These are phyloP conservation scores for Caryopteris hybrid DNA, from an alignment of 305 asterid species.

Conservation along the genomic window DNA sequence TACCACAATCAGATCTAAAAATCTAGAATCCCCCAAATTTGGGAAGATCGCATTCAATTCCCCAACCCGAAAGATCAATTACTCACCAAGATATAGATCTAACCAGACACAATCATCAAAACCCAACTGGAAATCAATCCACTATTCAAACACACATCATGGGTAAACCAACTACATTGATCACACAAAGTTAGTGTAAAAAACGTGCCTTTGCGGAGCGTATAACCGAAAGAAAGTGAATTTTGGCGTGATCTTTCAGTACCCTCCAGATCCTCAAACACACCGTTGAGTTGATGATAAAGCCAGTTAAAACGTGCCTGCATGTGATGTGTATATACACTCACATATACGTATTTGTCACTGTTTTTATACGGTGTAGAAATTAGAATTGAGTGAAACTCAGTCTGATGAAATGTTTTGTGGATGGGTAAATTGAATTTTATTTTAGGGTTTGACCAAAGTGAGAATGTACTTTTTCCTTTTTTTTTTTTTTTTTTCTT, in stretches of 20 bases:
- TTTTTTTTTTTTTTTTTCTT: too few species aligned
- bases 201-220: conserved; percentile 20
- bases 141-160: conserved; percentile 5
- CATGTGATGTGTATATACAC: conserved; percentile 24
- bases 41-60: conserved; percentile 29
- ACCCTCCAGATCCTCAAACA: conserved; percentile 22
- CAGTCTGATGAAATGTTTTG: not conserved
- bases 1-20: conserved; percentile 38
- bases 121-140: conserved; percentile 2
- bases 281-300: conserved; percentile 8
- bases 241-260: conserved; percentile 29
- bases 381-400: conserved; percentile 8
- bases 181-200: not conserved
- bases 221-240: conserved; percentile 14
- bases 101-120: conserved; percentile 6
- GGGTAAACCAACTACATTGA: conserved; percentile 10
- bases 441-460: conserved; percentile 19
- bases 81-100: conserved; percentile 34
- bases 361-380: conserved; percentile 8
- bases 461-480: too few species aligned
- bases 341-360: not conserved
- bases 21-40: conserved; percentile 16
- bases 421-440: not conserved
- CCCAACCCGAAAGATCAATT: conserved; percentile 7
- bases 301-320: conserved; percentile 27